These are phyloP conservation scores for Orbilia blumenaviensis DNA, from an alignment of 2,329 filamentous ascomycete species.

Conservation along the genomic window DNA sequence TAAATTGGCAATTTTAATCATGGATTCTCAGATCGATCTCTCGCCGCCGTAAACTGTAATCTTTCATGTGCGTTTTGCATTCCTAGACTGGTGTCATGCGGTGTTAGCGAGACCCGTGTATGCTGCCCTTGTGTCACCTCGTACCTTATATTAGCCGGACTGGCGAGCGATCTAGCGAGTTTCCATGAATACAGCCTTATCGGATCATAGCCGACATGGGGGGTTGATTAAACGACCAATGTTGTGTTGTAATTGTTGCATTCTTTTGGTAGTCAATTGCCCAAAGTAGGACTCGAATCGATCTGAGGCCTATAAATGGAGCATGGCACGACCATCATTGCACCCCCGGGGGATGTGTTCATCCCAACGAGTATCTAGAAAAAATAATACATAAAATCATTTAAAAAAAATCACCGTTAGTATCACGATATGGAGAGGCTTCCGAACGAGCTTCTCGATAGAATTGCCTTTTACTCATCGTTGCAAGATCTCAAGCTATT, in stretches of 20 bases:
- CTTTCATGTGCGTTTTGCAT: too few species aligned
- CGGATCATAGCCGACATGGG: too few species aligned
- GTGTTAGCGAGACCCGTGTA: too few species aligned
- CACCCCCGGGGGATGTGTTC: background rate
- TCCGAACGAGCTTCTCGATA: constrained; percentile 27
- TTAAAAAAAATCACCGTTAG: background rate
- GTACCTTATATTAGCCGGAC: too few species aligned
- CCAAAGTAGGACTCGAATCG: background rate
- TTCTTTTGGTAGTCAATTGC: background rate
- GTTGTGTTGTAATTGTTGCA: background rate
- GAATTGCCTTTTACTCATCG: background rate
- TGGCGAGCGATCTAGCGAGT: too few species aligned
- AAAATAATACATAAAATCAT: background rate
- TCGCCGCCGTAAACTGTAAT: too few species aligned
- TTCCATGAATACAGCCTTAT: too few species aligned
- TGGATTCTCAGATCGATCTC: too few species aligned
- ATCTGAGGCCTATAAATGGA: background rate
- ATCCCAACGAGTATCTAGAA: background rate
- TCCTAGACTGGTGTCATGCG: too few species aligned
- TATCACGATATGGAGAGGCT: constrained; percentile 13
- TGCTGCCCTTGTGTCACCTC: too few species aligned
- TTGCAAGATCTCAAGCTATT: background rate
- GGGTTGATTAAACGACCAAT: too few species aligned
- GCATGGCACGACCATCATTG: background rate
- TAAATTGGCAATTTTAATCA: too few species aligned